Percentiles rank a stretch among this genome's conserved stretches.
Conservation (phyloP, 1,139 yeast species). For the Taphrina communis region DNA sequence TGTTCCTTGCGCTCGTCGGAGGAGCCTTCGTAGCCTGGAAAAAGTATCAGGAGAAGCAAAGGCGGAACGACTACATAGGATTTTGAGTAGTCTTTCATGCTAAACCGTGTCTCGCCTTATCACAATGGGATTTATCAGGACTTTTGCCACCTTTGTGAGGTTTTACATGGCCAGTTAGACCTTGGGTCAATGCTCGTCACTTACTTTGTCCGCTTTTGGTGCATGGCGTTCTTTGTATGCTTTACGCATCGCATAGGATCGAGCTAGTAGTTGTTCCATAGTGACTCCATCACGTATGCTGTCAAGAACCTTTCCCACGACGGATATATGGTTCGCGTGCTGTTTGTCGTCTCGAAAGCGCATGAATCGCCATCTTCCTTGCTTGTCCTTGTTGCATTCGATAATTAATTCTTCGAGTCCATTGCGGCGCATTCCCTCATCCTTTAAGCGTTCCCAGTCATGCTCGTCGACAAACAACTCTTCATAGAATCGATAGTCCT, state of each 20-base stretch:
- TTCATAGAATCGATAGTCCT: conserved; percentile 68
- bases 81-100: conserved; percentile 4
- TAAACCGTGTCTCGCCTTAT: no score
- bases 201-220: background rate
- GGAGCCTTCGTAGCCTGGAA: conserved; percentile 43
- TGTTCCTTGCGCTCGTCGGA: conserved; percentile 42
- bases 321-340: conserved; percentile 81
- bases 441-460: conserved; percentile 82
- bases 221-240: conserved; percentile 59
- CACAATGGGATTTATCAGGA: no score
- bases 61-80: conserved; percentile 32
- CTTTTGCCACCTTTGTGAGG: no score
- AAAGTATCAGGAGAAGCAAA: conserved; percentile 38
- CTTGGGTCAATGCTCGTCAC: background rate
- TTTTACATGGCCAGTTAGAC: no score
- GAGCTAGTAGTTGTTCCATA: conserved; percentile 70
- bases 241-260: conserved; percentile 56
- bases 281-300: conserved; percentile 87
- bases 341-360: conserved; percentile 92
- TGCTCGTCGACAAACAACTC: conserved; percentile 66
- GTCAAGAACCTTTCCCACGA: conserved; percentile 78
- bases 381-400: conserved; percentile 71
- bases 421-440: conserved; percentile 57
- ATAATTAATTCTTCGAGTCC: conserved; percentile 91
- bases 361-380: conserved; percentile 78